Evolutionary conservation across 257 asterid species (phyloP).

Genomic region (Gynochthodes officinalis): DNA sequence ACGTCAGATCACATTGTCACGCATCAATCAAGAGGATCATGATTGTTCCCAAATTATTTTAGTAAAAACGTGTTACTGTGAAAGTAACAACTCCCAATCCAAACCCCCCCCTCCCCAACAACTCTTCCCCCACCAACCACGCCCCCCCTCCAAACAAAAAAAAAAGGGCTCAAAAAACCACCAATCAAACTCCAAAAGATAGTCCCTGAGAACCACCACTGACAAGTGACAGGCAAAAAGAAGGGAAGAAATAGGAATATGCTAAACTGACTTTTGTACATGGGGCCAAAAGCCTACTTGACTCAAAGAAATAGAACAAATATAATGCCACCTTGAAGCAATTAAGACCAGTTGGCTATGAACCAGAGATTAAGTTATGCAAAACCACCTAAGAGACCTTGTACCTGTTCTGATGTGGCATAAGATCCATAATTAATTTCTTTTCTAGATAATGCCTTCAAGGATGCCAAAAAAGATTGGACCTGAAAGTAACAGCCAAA

Average conservation of each 20-base stretch:
- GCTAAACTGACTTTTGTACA: background rate
- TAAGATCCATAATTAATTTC: conserved; percentile 75
- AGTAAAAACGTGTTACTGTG: background rate
- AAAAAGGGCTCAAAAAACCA: background rate
- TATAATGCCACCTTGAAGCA: background rate
- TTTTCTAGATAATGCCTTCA: conserved; percentile 70
- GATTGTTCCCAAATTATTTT: background rate
- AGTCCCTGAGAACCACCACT: background rate
- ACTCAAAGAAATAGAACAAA: background rate
- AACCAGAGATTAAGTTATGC: background rate
- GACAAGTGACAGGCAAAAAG: background rate
- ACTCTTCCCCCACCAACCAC: background rate
- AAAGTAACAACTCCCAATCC: background rate
- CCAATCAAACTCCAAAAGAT: background rate
- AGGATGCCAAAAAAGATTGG: conserved; percentile 58
- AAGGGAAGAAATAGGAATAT: background rate
- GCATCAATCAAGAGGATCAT: background rate
- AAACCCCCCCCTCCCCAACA: background rate
- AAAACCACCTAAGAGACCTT: background rate
- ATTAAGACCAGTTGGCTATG: background rate
- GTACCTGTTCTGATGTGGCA: conserved; percentile 87
- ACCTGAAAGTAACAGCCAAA: conserved; percentile 39
- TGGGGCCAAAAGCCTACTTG: background rate
- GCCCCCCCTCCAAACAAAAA: background rate
- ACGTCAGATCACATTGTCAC: background rate